Conservation (phyloP, 306 rosid species). For the Quercus agrifolia region DNA sequence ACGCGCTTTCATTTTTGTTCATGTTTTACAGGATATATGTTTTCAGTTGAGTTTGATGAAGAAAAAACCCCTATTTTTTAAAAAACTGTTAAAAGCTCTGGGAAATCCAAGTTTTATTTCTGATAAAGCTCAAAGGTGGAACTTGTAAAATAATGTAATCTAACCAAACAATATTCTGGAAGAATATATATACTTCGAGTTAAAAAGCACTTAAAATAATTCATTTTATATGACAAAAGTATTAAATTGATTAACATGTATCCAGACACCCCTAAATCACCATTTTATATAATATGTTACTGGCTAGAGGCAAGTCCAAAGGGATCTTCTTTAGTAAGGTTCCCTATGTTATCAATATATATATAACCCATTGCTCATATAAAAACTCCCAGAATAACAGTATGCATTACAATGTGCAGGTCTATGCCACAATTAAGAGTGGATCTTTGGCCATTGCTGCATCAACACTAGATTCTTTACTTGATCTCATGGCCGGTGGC, state of each 20-base stretch:
- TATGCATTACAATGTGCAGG: constrained; percentile 27
- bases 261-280: not conserved
- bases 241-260: not conserved
- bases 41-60: too few relatives aligned
- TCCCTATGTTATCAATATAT: too few relatives aligned
- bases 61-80: too few relatives aligned
- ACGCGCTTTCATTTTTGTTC: too few relatives aligned
- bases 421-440: constrained; percentile 48
- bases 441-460: constrained; percentile 64
- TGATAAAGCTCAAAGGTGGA: too few relatives aligned
- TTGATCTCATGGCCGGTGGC: constrained; percentile 77
- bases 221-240: not conserved
- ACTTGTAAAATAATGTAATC: not conserved
- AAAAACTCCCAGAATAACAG: not conserved
- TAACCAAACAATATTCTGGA: not conserved
- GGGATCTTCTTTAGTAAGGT: too few relatives aligned
- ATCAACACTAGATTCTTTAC: constrained; percentile 56
- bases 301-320: too few relatives aligned
- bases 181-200: not conserved
- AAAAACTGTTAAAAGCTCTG: too few relatives aligned
- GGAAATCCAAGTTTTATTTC: too few relatives aligned
- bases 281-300: not conserved
- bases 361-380: not conserved
- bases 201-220: not conserved
- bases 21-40: too few relatives aligned